A percentile compares a stretch with the other conserved stretches of the same genome.
These are phyloP conservation scores for Neoboletus subvelutipes DNA, from an alignment of 768 basidiomycete genomes.

Conservation along the genomic window DNA sequence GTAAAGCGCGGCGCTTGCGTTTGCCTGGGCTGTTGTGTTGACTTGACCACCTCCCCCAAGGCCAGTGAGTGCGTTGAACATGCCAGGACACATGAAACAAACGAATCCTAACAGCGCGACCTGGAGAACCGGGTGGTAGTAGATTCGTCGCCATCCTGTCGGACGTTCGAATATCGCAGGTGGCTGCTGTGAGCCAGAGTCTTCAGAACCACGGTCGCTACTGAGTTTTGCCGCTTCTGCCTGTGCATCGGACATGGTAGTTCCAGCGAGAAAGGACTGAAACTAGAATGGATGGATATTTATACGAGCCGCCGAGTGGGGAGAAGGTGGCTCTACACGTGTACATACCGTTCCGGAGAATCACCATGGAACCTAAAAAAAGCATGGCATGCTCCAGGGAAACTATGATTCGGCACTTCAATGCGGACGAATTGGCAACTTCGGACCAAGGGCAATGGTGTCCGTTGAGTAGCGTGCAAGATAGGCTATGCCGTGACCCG, in stretches of 20 bases:
- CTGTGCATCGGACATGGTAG: slow-evolving; percentile 23
- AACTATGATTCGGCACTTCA: not conserved
- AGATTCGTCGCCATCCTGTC: slow-evolving; percentile 51
- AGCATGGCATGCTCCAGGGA: not conserved
- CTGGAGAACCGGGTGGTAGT: slow-evolving; percentile 47
- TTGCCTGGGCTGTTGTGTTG: slow-evolving; percentile 60
- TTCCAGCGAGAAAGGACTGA: not conserved
- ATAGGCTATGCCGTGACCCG: too few relatives aligned
- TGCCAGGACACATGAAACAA: slow-evolving; percentile 57
- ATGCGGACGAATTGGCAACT: not conserved
- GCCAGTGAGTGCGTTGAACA: slow-evolving; percentile 79
- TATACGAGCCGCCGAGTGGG: not conserved
- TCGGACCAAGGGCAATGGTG: not conserved
- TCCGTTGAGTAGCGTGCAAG: not conserved
- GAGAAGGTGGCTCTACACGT: not conserved
- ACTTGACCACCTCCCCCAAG: slow-evolving; percentile 80
- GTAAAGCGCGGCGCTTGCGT: slow-evolving; percentile 68
- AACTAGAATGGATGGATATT: not conserved
- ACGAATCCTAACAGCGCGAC: slow-evolving; percentile 65
- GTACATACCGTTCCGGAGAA: not conserved
- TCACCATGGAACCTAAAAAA: not conserved
- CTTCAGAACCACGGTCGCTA: slow-evolving; percentile 16
- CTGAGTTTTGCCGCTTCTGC: slow-evolving; percentile 20
- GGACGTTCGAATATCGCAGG: slow-evolving; percentile 44
- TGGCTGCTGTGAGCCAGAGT: slow-evolving; percentile 17